Base-by-base conservation (phyloP, 495 filamentous ascomycete genomes). In the Hyphodiscus hymeniophilus region DNA sequence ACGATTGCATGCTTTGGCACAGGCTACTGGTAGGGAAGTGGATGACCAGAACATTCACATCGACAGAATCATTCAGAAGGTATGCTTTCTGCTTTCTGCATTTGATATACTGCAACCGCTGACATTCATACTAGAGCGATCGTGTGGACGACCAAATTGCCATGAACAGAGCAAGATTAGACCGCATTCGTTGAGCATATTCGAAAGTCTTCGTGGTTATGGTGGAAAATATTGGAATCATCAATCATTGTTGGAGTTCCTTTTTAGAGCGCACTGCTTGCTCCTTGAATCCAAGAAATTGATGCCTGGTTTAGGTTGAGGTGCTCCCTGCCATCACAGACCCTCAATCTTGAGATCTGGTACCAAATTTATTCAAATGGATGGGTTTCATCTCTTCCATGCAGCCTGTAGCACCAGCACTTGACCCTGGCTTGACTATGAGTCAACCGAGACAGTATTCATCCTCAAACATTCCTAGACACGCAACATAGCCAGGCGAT, bases 11-110 rank as follows among this genome's bases (percentile, higher is more conserved):
- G 66, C 64, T 34, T 61, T 89, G 16, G 85, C 83, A 0, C 68
- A 75, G 41, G 84, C 81, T 10, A 86, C 86, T 26, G 81, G 84
- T 18, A 60, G 73, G 22, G 87, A 90, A 63, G 67, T 90, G 8
- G 85, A 91, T 38, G 69, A 73, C 41, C 83, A 89, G 63, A 91
- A 90, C 63, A 69, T 70, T 50, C 73, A 83, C 53, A 73, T 94
- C 57, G 83, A 85, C 51, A 75, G 77, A 48, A 86, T 94, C 24
- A 58, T 49, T 28, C 32, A 26, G 11, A 47, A 45, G 48, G 56
- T 53, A 41, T 45, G 48, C 26, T 13, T 13, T 38, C 66, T 71
- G 60, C 69, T 53, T 26, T 23, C 49, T 8, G 34, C 23, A 23
- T 44, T n/a, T 20, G 36, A 13, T 28, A 13, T 17, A 31, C 13